Base-by-base conservation (phyloP, 2,329 filamentous ascomycete genomes). In the Xylaria digitata region DNA sequence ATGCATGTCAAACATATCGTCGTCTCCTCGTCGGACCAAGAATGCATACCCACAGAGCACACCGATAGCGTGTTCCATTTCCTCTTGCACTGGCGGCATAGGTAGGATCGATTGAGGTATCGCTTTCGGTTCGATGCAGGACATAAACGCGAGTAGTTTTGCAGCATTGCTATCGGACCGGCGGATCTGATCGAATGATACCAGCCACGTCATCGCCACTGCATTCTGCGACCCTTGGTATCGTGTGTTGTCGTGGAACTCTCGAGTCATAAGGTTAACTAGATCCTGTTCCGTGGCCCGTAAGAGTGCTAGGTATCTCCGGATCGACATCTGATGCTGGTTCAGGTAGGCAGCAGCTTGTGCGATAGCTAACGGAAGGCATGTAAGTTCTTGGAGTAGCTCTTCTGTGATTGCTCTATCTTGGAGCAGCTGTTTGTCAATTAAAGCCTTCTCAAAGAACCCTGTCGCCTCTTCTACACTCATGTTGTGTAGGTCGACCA, bases 301-400 rank as follows among this genome's bases (percentile, higher is more conserved):
- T 6, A 82, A 68, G 0, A 82, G 75, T 0, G 21, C 50, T 3
- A 83, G 60, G 66, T 84, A 83, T 23, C 77, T 58, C 0, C 32
- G 5, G 2, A 79, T 57, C 0, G 75, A 26, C 4, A 72, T 66
- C 17, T 66, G 55, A 19, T 68, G 79, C 13, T 54, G 55, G 78
- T 71, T 82, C 77, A 84, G 72, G 53, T 81, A 84, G 3, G 80
- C 79, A 4, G 78, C 75, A 1, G 81, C 81, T 67, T 83, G 80
- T 3, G 74, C 66, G 43, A 83, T 82, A 3, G 81, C 81, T 13
- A 83, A 70, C 0, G 82, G 82, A 23, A 84, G 77, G 63, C 72
- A 78, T 0, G 73, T 74, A 11, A 84, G 77, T 54, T 78, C 68
- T 4, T 68, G 32, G 1, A 81, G 70, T 1, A 82, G 67, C 11